Evolutionary conservation across 129 eudicot species (phyloP).

Genomic region (Logfia minima): DNA sequence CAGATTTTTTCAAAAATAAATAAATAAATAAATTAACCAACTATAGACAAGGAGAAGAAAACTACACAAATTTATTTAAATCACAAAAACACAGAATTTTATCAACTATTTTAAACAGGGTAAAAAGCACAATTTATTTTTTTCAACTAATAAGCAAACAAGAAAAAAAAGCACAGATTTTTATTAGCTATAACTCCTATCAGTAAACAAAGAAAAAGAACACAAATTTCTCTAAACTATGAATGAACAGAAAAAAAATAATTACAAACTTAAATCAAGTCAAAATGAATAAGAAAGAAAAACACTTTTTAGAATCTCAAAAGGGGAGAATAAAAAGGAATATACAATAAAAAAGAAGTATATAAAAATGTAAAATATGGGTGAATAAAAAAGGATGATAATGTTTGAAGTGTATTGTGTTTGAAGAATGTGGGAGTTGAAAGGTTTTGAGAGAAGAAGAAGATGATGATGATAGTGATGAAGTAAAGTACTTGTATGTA

Average conservation of each 20-base stretch:
- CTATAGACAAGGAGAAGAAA: neutral
- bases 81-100: neutral
- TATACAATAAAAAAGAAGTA: slow-evolving; percentile 15
- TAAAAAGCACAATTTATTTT: too few species aligned
- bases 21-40: neutral
- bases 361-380: neutral
- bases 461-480: slow-evolving; percentile 35
- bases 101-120: too few species aligned
- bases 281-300: neutral
- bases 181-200: neutral
- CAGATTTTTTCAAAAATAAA: neutral
- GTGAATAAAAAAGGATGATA: neutral
- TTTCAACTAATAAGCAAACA: neutral
- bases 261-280: neutral
- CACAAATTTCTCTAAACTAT: neutral
- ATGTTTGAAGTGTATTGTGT: slow-evolving; percentile 2
- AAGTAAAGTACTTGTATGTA: slow-evolving; percentile 27
- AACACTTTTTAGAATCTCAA: neutral
- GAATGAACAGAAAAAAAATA: neutral
- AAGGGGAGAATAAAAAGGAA: slow-evolving; percentile 14
- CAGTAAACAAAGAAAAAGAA: neutral
- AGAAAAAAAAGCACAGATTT: neutral
- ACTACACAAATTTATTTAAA: neutral
- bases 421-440: slow-evolving; percentile 3
- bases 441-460: slow-evolving; percentile 12